These are phyloP conservation scores for Grigorovia humatica DNA, from an alignment of 805 yeast genomes.

Conservation along the genomic window DNA sequence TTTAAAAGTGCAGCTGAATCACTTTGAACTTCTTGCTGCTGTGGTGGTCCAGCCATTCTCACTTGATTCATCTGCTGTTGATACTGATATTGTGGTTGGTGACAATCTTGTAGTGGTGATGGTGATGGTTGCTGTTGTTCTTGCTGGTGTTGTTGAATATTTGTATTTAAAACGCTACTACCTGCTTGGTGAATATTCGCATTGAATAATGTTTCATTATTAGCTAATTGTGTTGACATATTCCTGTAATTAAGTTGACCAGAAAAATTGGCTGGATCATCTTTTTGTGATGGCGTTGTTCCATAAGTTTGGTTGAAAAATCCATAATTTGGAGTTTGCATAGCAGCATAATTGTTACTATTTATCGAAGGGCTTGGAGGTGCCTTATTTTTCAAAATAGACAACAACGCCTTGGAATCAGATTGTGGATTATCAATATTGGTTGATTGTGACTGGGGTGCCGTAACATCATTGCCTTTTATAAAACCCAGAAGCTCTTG, in stretches of 20 bases:
- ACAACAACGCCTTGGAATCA: not conserved
- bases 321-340: not conserved
- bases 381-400: not conserved
- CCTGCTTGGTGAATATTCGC: not conserved
- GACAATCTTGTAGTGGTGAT: not conserved
- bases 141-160: too few species aligned
- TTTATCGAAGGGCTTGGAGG: not conserved
- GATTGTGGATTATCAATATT: not conserved
- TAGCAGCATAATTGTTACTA: not conserved
- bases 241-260: not conserved
- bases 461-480: not conserved
- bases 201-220: not conserved
- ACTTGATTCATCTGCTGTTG: not conserved
- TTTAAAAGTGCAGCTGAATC: conserved; percentile 15
- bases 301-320: not conserved
- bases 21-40: not conserved
- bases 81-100: not conserved
- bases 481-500: not conserved
- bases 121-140: not conserved
- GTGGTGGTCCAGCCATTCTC: not conserved
- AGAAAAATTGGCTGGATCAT: not conserved
- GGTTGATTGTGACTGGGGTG: not conserved
- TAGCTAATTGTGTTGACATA: not conserved
- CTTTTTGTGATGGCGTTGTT: not conserved
- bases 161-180: too few species aligned